These are phyloP conservation scores for Aegilops longissima DNA, from an alignment of 176 grass and related monocot genomes.

Conservation along the genomic window DNA sequence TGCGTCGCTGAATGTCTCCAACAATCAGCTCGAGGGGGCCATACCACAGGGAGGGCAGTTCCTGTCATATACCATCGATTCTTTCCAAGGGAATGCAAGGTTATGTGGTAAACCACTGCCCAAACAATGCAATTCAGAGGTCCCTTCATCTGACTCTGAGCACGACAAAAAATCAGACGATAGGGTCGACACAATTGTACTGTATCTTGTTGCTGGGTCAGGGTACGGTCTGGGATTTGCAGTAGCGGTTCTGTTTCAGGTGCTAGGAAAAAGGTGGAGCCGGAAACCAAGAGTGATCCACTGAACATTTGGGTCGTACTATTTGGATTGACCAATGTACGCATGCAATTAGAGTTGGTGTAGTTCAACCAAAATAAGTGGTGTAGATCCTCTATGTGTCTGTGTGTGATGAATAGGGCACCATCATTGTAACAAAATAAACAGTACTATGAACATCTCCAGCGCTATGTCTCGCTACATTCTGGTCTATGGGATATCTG, in stretches of 20 bases:
- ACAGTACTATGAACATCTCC: too few relatives aligned
- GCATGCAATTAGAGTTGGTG: not conserved
- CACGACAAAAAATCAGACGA: not conserved
- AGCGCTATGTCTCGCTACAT: too few relatives aligned
- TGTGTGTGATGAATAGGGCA: too few relatives aligned
- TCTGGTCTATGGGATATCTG: too few relatives aligned
- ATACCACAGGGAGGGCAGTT: constrained; percentile 27
- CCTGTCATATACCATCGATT: constrained; percentile 4
- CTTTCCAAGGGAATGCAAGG: constrained; percentile 3
- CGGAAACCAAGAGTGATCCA: not conserved
- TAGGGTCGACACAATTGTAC: not conserved
- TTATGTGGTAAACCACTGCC: constrained; percentile 26
- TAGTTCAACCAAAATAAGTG: not conserved
- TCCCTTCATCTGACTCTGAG: not conserved
- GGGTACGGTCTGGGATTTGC: constrained; percentile 28
- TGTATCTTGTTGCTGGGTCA: constrained; percentile 9
- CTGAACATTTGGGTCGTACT: not conserved
- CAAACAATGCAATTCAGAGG: not conserved
- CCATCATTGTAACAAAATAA: too few relatives aligned
- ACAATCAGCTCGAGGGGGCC: constrained; percentile 13
- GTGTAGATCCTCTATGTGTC: too few relatives aligned
- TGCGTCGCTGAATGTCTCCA: constrained; percentile 29
- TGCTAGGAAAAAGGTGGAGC: not conserved
- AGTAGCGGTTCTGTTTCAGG: not conserved
- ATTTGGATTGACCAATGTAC: not conserved